Conservation (phyloP, 306 rosid genomes). For the Malus orientalis region DNA sequence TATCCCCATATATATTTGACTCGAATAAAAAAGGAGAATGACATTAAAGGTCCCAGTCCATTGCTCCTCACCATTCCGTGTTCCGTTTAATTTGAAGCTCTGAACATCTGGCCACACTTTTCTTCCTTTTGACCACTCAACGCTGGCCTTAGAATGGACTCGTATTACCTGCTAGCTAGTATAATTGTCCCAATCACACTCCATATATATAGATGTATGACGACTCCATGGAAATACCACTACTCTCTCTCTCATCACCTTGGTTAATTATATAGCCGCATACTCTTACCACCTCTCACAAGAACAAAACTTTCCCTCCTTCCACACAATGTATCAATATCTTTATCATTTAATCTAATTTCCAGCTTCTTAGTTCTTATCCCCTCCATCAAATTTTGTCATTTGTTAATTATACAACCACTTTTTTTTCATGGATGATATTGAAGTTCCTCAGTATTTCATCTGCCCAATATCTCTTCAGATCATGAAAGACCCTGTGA, state of each 20-base stretch:
- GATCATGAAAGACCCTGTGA: constrained; percentile 77
- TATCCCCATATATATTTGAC: background rate
- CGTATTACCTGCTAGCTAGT: background rate
- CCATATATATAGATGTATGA: background rate
- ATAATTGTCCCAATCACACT: background rate
- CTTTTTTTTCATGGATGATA: constrained; percentile 42
- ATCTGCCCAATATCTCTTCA: constrained; percentile 67
- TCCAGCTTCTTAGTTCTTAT: background rate
- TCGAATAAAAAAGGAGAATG: background rate
- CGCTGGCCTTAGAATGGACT: constrained; percentile 9
- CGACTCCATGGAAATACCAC: background rate
- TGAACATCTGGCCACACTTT: background rate
- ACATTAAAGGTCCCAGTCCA: background rate
- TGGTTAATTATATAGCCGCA: background rate
- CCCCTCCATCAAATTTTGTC: background rate
- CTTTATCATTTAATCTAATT: background rate
- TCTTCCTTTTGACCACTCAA: constrained; percentile 49
- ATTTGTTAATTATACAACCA: background rate
- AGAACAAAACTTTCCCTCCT: background rate
- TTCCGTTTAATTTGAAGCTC: background rate
- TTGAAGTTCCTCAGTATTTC: constrained; percentile 63
- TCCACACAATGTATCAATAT: background rate
- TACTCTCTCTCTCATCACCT: background rate
- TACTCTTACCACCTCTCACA: background rate
- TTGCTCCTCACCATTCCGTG: background rate